Conservation (phyloP, 2,329 filamentous ascomycete genomes). For the Proliferodiscus dingleyae region DNA sequence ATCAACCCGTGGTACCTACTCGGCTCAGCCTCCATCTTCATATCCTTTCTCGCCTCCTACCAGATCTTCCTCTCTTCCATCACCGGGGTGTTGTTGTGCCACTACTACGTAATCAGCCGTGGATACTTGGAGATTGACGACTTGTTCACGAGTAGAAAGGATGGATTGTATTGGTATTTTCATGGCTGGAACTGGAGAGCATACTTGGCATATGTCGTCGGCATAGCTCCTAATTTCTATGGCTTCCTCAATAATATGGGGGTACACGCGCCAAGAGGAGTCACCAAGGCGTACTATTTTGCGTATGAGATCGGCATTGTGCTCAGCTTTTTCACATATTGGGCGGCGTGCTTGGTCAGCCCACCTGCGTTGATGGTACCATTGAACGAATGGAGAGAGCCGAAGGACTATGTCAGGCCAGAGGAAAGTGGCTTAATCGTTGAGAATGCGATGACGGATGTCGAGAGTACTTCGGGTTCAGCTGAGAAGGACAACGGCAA, state of each 20-base stretch:
- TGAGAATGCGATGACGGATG: too few species aligned
- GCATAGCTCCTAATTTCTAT: conserved; percentile 38
- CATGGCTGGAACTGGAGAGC: conserved; percentile 35
- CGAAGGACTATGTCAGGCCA: conserved; percentile 32
- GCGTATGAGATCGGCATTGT: conserved; percentile 50
- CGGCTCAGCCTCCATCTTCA: conserved; percentile 34
- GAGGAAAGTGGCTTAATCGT: conserved; percentile 25
- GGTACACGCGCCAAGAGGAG: conserved; percentile 31
- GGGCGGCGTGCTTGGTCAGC: conserved; percentile 15
- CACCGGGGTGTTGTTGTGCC: conserved; percentile 37
- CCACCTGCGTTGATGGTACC: conserved; percentile 18
- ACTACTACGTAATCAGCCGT: conserved; percentile 39
- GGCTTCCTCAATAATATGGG: conserved; percentile 40
- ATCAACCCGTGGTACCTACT: conserved; percentile 37
- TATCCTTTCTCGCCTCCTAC: conserved; percentile 38
- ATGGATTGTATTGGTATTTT: conserved; percentile 32
- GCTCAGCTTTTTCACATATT: conserved; percentile 33
- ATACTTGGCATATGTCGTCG: conserved; percentile 33
- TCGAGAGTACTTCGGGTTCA: too few species aligned
- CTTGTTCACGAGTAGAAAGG: conserved; percentile 30
- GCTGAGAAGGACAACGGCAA: too few species aligned
- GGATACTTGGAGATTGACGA: conserved; percentile 34
- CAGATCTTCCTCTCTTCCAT: conserved; percentile 40
- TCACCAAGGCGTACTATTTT: conserved; percentile 49
- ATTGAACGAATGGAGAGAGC: conserved; percentile 31